Evolutionary conservation across 345 rosid genomes (phyloP).

Genomic region (Odontarrhena argentea): DNA sequence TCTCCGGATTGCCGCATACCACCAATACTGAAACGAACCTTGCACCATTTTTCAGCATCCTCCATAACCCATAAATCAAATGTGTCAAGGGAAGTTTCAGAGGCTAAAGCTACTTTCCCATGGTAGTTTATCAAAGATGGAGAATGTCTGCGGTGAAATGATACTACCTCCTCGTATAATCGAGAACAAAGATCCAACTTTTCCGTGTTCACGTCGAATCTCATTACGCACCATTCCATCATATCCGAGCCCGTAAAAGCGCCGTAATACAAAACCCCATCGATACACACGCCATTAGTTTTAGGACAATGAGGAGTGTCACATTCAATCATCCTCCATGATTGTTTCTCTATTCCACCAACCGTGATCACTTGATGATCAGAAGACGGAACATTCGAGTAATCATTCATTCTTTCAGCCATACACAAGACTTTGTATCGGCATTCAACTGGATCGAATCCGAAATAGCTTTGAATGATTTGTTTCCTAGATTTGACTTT

Average conservation of each 20-base stretch:
- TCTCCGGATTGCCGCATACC: background rate
- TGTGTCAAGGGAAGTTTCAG: background rate
- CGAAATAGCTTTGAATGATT: background rate
- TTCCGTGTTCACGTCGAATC: constrained; percentile 2
- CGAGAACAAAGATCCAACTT: background rate
- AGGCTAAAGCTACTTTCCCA: background rate
- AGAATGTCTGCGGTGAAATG: background rate
- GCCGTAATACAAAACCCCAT: constrained; percentile 3
- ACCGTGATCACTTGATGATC: constrained; percentile 20
- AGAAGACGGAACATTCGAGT: background rate
- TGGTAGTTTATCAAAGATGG: background rate
- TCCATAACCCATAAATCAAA: constrained; percentile 22
- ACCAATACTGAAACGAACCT: background rate
- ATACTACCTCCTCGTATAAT: background rate
- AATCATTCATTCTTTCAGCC: background rate
- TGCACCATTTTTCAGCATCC: constrained; percentile 14
- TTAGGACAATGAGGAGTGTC: background rate
- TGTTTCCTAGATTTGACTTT: background rate
- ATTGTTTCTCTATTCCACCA: background rate
- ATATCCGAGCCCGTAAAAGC: background rate
- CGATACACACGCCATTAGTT: constrained; percentile 7
- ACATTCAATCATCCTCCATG: constrained; percentile 20
- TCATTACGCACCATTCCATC: background rate
- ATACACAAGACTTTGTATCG: constrained; percentile 8
- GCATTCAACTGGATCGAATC: background rate